Percentiles rank a stretch among this genome's conserved stretches.
Evolutionary conservation across 1,139 yeast genomes (phyloP).

Genomic region (Saccharomyces hybrid): DNA sequence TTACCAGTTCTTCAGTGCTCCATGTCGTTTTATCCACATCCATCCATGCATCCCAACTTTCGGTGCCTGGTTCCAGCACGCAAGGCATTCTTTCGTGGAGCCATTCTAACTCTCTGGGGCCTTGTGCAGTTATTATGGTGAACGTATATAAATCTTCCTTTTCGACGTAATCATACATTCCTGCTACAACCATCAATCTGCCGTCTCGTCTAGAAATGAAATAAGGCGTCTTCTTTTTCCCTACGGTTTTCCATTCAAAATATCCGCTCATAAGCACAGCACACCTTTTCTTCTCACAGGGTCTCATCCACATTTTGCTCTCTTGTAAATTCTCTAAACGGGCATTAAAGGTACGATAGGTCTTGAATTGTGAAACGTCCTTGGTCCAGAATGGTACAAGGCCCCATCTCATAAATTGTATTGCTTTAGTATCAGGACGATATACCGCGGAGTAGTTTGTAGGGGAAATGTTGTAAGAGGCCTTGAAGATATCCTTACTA

Average conservation of each 20-base stretch:
- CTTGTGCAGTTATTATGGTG: conserved; percentile 69
- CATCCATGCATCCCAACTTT: conserved; percentile 58
- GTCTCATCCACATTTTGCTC: conserved; percentile 42
- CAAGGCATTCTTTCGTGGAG: conserved; percentile 75
- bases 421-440: conserved; percentile 18
- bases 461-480: conserved; percentile 46
- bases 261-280: conserved; percentile 77
- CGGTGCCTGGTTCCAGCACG: conserved; percentile 49
- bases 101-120: conserved; percentile 55
- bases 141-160: conserved; percentile 40
- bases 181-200: conserved; percentile 61
- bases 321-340: conserved; percentile 47
- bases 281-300: conserved; percentile 39
- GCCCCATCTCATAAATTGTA: conserved; percentile 54
- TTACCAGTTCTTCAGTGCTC: conserved; percentile 35
- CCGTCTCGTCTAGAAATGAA: conserved; percentile 49
- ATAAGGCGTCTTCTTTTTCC: conserved; percentile 48
- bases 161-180: conserved; percentile 43
- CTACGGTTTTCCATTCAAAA: conserved; percentile 60
- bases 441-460: conserved; percentile 43
- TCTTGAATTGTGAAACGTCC: conserved; percentile 30
- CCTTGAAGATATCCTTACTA: conserved; percentile 1
- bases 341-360: conserved; percentile 53
- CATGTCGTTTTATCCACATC: conserved; percentile 35
- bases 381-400: conserved; percentile 48